Percentiles rank a stretch among this genome's conserved stretches.
Conservation (phyloP, 495 filamentous ascomycete species). For the Aspergillus ostianus region DNA sequence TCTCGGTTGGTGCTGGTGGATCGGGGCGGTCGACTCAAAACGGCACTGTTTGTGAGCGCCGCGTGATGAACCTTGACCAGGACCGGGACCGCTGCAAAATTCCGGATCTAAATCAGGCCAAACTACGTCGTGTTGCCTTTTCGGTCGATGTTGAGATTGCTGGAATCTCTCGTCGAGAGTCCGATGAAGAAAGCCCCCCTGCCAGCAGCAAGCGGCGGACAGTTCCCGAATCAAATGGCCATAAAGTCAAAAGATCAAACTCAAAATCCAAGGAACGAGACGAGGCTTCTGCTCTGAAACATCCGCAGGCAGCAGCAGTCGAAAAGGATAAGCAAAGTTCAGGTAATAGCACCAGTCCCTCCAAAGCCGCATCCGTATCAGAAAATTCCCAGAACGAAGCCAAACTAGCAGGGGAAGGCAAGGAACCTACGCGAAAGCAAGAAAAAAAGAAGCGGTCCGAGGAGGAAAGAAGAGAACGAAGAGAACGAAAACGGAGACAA, state of each 20-base stretch:
- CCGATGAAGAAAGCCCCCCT: slow-evolving; percentile 39
- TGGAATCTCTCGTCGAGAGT: slow-evolving; percentile 51
- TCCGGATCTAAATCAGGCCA: slow-evolving; percentile 73
- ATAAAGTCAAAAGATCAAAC: slow-evolving; percentile 55
- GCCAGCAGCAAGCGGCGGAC: slow-evolving; percentile 25
- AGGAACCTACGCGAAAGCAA: slow-evolving; percentile 66
- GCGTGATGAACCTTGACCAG: slow-evolving; percentile 81
- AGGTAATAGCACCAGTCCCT: slow-evolving; percentile 18
- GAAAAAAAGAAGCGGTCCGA: slow-evolving; percentile 92
- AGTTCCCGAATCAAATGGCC: slow-evolving; percentile 30
- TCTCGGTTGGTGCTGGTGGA: slow-evolving; percentile 62
- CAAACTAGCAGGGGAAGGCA: slow-evolving; percentile 36
- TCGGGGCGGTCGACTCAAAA: slow-evolving; percentile 50
- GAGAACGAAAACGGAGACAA: slow-evolving; percentile 74
- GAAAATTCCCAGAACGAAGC: slow-evolving; percentile 22
- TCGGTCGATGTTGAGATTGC: slow-evolving; percentile 98
- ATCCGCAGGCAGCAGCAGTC: slow-evolving; percentile 52
- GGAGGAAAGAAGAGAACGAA: slow-evolving; percentile 80
- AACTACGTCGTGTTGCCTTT: slow-evolving; percentile 84
- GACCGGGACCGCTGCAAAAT: slow-evolving; percentile 76
- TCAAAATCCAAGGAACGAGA: slow-evolving; percentile 63
- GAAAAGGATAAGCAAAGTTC: slow-evolving; percentile 51
- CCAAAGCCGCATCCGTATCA: slow-evolving; percentile 23
- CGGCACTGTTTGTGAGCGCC: slow-evolving; percentile 63
- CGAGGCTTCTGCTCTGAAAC: slow-evolving; percentile 67